Conservation (phyloP, 257 asterid genomes). For the Eucommia ulmoides region DNA sequence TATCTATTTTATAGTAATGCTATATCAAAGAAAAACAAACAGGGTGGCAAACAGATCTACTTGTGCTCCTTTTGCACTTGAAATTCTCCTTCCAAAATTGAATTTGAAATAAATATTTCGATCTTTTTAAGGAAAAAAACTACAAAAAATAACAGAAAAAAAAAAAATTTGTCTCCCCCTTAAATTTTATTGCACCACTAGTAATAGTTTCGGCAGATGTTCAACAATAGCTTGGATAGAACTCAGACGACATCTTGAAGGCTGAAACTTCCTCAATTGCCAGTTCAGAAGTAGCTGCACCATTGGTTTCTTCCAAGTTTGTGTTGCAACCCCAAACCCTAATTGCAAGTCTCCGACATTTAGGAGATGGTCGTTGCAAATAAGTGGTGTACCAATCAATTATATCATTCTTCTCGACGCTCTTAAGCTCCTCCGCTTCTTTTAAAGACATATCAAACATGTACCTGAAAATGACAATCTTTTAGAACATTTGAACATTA, state of each 20-base stretch:
- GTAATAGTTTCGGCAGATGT: neutral
- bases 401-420: conserved; percentile 48
- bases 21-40: too few relatives aligned
- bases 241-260: conserved; percentile 52
- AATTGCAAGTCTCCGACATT: conserved; percentile 76
- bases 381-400: conserved; percentile 62
- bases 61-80: neutral
- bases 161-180: neutral
- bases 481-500: too few relatives aligned
- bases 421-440: conserved; percentile 63
- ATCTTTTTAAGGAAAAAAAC: neutral
- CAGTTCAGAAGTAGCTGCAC: conserved; percentile 26
- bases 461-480: conserved; percentile 46
- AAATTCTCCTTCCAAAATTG: too few relatives aligned
- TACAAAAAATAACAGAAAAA: too few relatives aligned
- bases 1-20: too few relatives aligned
- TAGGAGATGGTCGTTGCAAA: conserved; percentile 63
- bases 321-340: conserved; percentile 93
- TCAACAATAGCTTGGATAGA: conserved; percentile 62
- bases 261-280: conserved; percentile 38
- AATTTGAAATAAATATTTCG: too few relatives aligned
- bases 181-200: neutral
- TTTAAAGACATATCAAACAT: conserved; percentile 76
- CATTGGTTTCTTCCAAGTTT: conserved; percentile 27
- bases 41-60: neutral